These are phyloP conservation scores for Phytophthora litchii DNA, from an alignment of 352 stramenopile genomes.

Conservation along the genomic window DNA sequence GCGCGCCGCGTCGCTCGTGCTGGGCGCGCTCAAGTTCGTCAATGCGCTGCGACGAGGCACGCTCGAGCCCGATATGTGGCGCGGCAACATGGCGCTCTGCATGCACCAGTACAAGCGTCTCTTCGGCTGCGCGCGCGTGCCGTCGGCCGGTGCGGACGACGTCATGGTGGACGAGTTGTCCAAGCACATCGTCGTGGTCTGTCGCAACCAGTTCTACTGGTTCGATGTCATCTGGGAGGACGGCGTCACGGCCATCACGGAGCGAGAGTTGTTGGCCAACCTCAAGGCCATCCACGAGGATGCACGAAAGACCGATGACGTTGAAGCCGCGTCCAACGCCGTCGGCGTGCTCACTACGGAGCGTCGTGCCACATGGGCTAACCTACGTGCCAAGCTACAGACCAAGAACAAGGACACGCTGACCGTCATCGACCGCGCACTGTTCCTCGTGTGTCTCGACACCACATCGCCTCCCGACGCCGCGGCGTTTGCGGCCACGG, in stretches of 20 bases:
- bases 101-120: conserved; percentile 96
- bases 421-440: conserved; percentile 89
- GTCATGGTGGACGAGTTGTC: conserved; percentile 84
- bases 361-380: conserved; percentile 91
- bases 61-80: conserved; percentile 92
- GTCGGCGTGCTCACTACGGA: conserved; percentile 94
- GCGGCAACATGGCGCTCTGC: conserved; percentile 87
- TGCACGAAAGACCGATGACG: conserved; percentile 63
- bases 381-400: conserved; percentile 80
- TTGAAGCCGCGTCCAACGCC: conserved; percentile 64
- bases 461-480: conserved; percentile 85
- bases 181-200: conserved; percentile 94
- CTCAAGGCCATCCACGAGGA: conserved; percentile 91
- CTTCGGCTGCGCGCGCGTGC: conserved; percentile 90
- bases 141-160: conserved; percentile 68
- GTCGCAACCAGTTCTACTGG: conserved; percentile 95
- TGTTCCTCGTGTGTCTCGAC: conserved; percentile 96
- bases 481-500: conserved; percentile 79
- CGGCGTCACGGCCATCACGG: conserved; percentile 86
- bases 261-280: conserved; percentile 92
- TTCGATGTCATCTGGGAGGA: conserved; percentile 93
- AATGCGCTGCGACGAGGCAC: conserved; percentile 89
- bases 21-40: conserved; percentile 94
- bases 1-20: conserved; percentile 89
- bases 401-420: conserved; percentile 81